phyloP scores from a whole-genome alignment of 208 protist genomes.

The Novymonas esmeraldas region DNA sequence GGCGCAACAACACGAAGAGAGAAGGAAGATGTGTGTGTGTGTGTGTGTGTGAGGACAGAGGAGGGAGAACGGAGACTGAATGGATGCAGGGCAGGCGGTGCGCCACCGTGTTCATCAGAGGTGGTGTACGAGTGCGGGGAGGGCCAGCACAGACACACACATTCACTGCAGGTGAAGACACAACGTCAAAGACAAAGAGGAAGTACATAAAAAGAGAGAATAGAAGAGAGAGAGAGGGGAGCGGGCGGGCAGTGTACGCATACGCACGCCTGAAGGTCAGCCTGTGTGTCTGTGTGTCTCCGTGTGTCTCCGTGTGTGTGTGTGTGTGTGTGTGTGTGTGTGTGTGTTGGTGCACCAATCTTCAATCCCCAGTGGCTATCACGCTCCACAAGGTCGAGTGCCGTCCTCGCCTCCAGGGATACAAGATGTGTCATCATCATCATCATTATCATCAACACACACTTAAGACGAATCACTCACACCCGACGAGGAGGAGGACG shows the following conservation, averaged over 20 bases:
- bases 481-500: background rate
- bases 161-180: background rate
- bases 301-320: background rate
- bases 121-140: no score
- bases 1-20: background rate
- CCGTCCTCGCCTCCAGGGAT: no score
- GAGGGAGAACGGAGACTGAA: background rate
- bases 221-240: background rate
- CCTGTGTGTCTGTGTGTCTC: background rate
- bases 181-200: background rate
- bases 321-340: constrained; percentile 2
- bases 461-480: background rate
- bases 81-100: no score
- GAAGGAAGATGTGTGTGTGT: background rate
- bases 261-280: background rate
- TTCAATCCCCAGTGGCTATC: no score
- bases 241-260: background rate
- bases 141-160: no score
- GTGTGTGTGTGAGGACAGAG: background rate
- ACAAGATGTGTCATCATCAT: no score
- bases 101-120: no score
- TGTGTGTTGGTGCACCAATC: background rate
- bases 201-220: no score
- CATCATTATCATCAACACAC: no score
- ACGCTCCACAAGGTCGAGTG: no score